Evolutionary conservation across 2,329 filamentous ascomycete genomes (phyloP).

Genomic region (Alternaria angustiovoidea): DNA sequence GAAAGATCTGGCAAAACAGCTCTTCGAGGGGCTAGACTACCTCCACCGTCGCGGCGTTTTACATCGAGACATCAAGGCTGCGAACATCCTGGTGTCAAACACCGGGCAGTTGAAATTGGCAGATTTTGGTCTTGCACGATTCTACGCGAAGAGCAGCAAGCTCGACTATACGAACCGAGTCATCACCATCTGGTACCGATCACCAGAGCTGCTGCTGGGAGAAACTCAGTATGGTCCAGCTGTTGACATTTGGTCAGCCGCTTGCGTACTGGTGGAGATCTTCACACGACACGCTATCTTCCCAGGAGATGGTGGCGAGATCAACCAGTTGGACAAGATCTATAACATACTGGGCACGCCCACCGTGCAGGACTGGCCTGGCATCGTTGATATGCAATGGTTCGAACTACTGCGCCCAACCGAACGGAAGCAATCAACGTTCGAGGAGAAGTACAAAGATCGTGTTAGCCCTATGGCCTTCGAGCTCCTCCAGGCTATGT

Average conservation of each 20-base stretch:
- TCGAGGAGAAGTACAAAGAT: constrained; percentile 83
- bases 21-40: constrained; percentile 94
- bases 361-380: constrained; percentile 84
- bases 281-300: constrained; percentile 95
- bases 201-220: constrained; percentile 89
- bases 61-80: constrained; percentile 97
- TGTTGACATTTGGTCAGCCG: constrained; percentile 97
- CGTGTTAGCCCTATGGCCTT: constrained; percentile 81
- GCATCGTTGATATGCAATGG: constrained; percentile 93
- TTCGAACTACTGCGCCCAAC: constrained; percentile 88
- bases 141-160: constrained; percentile 91
- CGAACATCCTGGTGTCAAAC: constrained; percentile 93
- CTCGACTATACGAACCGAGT: constrained; percentile 98
- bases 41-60: constrained; percentile 92
- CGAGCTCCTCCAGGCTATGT: constrained; percentile 83
- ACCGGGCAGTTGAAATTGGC: constrained; percentile 89
- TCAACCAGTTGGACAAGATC: constrained; percentile 96
- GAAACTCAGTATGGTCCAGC: constrained; percentile 96
- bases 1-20: constrained; percentile 89
- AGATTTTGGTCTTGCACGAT: constrained; percentile 94
- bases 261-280: constrained; percentile 95
- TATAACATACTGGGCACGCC: constrained; percentile 92
- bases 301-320: constrained; percentile 92
- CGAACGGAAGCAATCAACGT: constrained; percentile 75
- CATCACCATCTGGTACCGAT: constrained; percentile 99